Evolutionary conservation across 139 green algal species (phyloP), one percentile per base, ranked within the genome.

Genomic region (Ulvella scutata): DNA sequence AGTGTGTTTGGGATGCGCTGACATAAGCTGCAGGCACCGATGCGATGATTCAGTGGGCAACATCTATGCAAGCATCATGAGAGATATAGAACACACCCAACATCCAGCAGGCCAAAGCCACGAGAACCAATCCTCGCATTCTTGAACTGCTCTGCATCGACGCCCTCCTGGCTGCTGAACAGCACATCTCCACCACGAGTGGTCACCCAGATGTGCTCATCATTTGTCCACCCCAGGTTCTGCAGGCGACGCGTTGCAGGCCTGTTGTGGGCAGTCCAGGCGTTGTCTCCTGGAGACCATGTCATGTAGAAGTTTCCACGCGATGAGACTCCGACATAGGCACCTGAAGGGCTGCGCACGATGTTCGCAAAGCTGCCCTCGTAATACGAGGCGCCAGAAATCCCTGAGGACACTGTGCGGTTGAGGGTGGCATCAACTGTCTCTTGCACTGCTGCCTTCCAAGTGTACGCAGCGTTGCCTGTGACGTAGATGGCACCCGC

Each of bases 301-400:
- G 95, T 98, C 87, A 99, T 94, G 87, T 91, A 99, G 82, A 99
- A 99, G 91, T 99, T 99, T 62, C 95, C 95, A 38, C 95, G 88
- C 2, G 86, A 94, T 43, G 80, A 92, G 17, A 99, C 91, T 20
- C 90, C 95, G 10, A 99, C 89, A 75, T 99, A 99, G 74, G 91
- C 79, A 40, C 95, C 95, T 0, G 81, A 62, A 17, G 44, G 29
- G 74, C 80, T 89, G 72, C 95, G 88, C 4, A 86, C 75, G 9
- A 99, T 81, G 83, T 93, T 97, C 78, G 85, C 89, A 82, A 99
- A 97, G 77, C 75, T 92, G 77, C 95, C 95, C 78, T 97, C 94
- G 82, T 98, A 98, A 85, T 98, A 98, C 3, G 88, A 96, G 6
- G 94, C 94, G 13, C 94, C 94, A 72, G 80, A 91, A 84, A 99